phyloP scores from a whole-genome alignment of 495 filamentous ascomycete genomes.

The Aspergillus wentii region DNA sequence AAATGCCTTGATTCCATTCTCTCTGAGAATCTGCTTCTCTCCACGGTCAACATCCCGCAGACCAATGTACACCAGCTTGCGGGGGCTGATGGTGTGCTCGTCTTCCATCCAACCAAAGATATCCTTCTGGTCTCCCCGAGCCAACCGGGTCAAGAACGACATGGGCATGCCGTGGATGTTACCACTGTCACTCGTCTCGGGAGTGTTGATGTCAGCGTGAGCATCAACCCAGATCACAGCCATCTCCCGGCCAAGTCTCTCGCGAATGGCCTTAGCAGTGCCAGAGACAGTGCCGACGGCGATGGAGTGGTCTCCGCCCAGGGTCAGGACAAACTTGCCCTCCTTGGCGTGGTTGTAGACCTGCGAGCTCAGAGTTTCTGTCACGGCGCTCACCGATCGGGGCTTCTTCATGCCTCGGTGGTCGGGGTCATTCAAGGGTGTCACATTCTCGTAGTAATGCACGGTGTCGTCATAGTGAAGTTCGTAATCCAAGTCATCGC shows the following conservation, averaged over 20 bases:
- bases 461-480: constrained; percentile 80
- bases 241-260: constrained; percentile 74
- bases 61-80: constrained; percentile 96
- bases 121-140: constrained; percentile 62
- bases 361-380: constrained; percentile 69
- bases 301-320: constrained; percentile 95
- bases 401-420: constrained; percentile 92
- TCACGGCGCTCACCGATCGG: constrained; percentile 83
- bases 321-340: constrained; percentile 84
- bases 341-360: constrained; percentile 82
- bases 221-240: constrained; percentile 99
- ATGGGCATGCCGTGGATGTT: constrained; percentile 99
- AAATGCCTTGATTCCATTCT: constrained; percentile 90
- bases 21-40: constrained; percentile 85
- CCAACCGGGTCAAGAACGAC: constrained; percentile 81
- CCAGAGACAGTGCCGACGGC: constrained; percentile 91
- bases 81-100: constrained; percentile 58
- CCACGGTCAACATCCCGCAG: constrained; percentile 85
- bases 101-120: constrained; percentile 85
- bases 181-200: constrained; percentile 81
- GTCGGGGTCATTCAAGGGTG: constrained; percentile 62
- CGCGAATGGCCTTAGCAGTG: constrained; percentile 75
- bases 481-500: constrained; percentile 79
- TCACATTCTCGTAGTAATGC: constrained; percentile 74
- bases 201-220: constrained; percentile 95